Conservation (phyloP, 2,329 filamentous ascomycete genomes). For the Diaporthe citri region DNA sequence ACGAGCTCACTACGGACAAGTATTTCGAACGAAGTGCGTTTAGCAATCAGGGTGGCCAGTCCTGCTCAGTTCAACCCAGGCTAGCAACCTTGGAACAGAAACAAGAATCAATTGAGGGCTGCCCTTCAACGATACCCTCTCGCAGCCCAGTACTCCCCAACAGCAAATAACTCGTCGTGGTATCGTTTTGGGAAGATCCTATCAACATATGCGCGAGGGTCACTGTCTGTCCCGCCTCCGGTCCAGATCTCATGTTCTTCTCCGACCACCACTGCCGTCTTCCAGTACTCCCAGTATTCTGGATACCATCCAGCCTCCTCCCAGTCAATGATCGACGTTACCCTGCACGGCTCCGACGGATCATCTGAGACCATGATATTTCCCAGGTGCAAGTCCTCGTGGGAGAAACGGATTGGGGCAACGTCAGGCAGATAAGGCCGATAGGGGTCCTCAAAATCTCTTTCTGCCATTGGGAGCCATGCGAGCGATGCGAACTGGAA, state of each 20-base stretch:
- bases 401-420: background rate
- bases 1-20: too few relatives aligned
- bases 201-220: background rate
- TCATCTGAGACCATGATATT: background rate
- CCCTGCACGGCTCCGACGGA: background rate
- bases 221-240: too few relatives aligned
- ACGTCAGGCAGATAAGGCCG: background rate
- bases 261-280: background rate
- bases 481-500: background rate
- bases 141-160: background rate
- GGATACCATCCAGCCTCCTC: conserved; percentile 14
- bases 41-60: too few relatives aligned
- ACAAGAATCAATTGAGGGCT: too few relatives aligned
- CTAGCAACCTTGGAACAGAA: too few relatives aligned
- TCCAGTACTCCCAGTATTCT: conserved; percentile 1
- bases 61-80: too few relatives aligned
- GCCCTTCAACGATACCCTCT: background rate
- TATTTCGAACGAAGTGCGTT: too few relatives aligned
- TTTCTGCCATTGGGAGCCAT: background rate
- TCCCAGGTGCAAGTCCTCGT: background rate
- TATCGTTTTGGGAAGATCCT: background rate
- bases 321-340: background rate
- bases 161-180: background rate
- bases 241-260: background rate
- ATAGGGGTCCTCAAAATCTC: background rate